These are phyloP conservation scores for Arthrobotrys megalospora DNA, from an alignment of 2,329 filamentous ascomycete species.

Conservation along the genomic window DNA sequence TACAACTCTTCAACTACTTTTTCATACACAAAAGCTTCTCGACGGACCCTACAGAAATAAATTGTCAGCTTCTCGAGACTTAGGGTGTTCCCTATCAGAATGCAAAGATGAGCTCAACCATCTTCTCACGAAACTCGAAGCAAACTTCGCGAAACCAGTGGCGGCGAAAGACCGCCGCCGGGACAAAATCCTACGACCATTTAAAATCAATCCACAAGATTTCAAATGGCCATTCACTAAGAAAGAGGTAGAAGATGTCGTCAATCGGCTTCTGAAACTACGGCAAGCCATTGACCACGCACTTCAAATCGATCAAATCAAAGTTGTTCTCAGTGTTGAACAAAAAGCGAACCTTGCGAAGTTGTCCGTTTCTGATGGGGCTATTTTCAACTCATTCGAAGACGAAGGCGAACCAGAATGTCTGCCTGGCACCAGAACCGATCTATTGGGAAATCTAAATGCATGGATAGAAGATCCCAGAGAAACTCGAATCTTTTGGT, in stretches of 20 bases:
- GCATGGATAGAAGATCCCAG: conserved; percentile 35
- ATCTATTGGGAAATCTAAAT: conserved; percentile 60
- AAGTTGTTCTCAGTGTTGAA: conserved; percentile 34
- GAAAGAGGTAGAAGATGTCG: conserved; percentile 20
- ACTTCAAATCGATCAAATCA: conserved; percentile 33
- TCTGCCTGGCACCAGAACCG: conserved; percentile 62
- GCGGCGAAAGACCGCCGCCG: background rate
- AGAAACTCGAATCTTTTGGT: conserved; percentile 64
- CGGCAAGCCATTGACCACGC: conserved; percentile 15
- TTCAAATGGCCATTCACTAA: conserved; percentile 46
- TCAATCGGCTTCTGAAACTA: conserved; percentile 3
- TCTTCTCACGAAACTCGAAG: conserved; percentile 12
- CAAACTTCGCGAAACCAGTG: background rate
- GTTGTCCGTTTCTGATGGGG: conserved; percentile 52
- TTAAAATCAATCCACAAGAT: background rate
- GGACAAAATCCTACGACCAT: conserved; percentile 6
- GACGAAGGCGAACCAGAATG: conserved; percentile 62
- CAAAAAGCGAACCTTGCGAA: conserved; percentile 19
- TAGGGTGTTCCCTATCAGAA: conserved; percentile 2
- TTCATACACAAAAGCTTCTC: conserved; percentile 16
- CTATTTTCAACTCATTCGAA: conserved; percentile 62
- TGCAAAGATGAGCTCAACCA: conserved; percentile 4
- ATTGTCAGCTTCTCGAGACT: conserved; percentile 14
- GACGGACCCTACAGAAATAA: conserved; percentile 18
- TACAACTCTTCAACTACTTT: background rate